Conservation (phyloP, 2,329 filamentous ascomycete species). For the Rhytidhysteron rufulum region DNA sequence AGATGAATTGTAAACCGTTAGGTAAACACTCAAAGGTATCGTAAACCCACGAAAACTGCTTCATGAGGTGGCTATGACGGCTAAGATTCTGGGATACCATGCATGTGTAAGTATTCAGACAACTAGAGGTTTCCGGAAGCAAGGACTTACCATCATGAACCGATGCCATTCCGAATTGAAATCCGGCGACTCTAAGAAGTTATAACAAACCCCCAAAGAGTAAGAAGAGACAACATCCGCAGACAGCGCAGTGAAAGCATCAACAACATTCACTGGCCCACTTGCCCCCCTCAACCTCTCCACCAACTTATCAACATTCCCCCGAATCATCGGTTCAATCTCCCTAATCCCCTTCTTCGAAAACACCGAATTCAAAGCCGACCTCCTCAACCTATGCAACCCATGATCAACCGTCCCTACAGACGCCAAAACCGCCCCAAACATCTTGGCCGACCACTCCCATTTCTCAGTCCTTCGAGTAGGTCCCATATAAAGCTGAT, state of each 20-base stretch:
- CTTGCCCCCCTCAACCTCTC: conserved; percentile 6
- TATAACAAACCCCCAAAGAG: conserved; percentile 14
- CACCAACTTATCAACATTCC: conserved; percentile 4
- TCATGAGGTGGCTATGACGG: conserved; percentile 23
- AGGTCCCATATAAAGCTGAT: conserved; percentile 16
- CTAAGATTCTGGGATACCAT: conserved; percentile 19
- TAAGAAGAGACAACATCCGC: conserved; percentile 19
- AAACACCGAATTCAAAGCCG: conserved; percentile 34
- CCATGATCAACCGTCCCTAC: conserved; percentile 22
- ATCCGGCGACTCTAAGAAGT: conserved; percentile 14
- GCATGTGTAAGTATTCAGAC: no score
- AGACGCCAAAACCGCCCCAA: conserved; percentile 20
- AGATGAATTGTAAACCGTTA: conserved; percentile 11
- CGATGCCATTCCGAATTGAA: conserved; percentile 16
- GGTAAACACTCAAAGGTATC: conserved; percentile 11
- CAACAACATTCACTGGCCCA: conserved; percentile 10
- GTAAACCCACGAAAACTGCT: conserved; percentile 17
- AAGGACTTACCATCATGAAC: conserved; percentile 15
- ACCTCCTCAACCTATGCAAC: conserved; percentile 27
- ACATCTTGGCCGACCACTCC: conserved; percentile 17
- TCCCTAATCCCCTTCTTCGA: conserved; percentile 17
- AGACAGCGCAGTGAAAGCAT: conserved; percentile 15
- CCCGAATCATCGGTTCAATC: conserved; percentile 18
- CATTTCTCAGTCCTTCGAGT: conserved; percentile 18
- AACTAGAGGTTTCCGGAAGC: no score